These are phyloP conservation scores for Carallia pectinifolia DNA, from an alignment of 345 rosid species.

Conservation along the genomic window DNA sequence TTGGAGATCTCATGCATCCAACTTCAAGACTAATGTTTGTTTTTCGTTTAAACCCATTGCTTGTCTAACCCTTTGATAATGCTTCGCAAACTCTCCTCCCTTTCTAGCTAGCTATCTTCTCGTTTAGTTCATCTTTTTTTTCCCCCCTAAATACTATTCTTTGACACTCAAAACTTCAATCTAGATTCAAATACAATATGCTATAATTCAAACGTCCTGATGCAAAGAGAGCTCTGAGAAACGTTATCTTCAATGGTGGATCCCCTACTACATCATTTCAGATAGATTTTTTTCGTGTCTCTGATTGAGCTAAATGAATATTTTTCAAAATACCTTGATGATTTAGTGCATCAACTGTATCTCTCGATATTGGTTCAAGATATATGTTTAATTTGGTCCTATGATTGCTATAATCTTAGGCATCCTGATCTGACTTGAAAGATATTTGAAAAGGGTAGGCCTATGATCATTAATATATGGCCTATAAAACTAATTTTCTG, in stretches of 20 bases:
- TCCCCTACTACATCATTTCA: slow-evolving; percentile 29
- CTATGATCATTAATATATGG: too few relatives aligned
- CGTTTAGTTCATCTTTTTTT: background rate
- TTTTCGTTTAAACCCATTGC: background rate
- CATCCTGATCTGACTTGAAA: too few relatives aligned
- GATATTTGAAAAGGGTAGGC: too few relatives aligned
- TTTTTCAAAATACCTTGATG: too few relatives aligned
- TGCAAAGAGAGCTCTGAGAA: slow-evolving; percentile 50
- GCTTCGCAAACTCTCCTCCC: background rate
- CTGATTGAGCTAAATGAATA: background rate
- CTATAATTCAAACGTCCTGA: slow-evolving; percentile 52
- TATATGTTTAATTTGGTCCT: too few relatives aligned
- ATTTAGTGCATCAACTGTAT: too few relatives aligned
- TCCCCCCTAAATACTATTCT: slow-evolving; percentile 3
- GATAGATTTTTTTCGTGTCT: slow-evolving; percentile 28
- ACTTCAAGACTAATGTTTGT: background rate
- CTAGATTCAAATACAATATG: slow-evolving; percentile 47
- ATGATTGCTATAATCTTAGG: too few relatives aligned
- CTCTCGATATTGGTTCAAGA: too few relatives aligned
- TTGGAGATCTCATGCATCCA: background rate
- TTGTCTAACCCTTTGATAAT: background rate
- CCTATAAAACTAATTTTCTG: background rate
- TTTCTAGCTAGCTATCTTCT: background rate
- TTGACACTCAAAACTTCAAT: slow-evolving; percentile 18
- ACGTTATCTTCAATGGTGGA: slow-evolving; percentile 39